Percentiles rank a stretch among this genome's conserved stretches.
phyloP scores from a whole-genome alignment of 345 rosid species.

The Bruguiera gymnorhiza region DNA sequence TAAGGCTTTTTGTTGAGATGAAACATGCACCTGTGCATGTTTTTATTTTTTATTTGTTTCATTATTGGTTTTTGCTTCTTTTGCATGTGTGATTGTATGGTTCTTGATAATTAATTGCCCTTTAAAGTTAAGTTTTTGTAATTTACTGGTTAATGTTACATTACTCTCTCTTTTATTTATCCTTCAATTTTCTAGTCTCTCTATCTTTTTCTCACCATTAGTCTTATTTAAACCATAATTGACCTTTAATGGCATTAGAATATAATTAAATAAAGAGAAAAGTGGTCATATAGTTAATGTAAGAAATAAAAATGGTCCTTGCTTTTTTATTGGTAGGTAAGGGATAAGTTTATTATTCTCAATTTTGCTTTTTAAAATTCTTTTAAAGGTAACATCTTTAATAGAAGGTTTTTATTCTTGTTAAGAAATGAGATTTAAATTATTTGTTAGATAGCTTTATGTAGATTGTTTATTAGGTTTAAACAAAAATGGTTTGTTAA shows the following conservation, averaged over 20 bases:
- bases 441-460: too few relatives aligned
- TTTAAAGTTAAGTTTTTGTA: slow-evolving; percentile 15
- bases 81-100: too few relatives aligned
- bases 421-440: too few relatives aligned
- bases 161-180: not conserved
- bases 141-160: slow-evolving; percentile 17
- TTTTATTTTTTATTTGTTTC: too few relatives aligned
- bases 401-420: too few relatives aligned
- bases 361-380: slow-evolving; percentile 24
- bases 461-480: too few relatives aligned
- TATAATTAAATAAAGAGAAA: slow-evolving; percentile 4
- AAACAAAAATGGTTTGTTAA: too few relatives aligned
- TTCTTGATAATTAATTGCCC: not conserved
- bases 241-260: not conserved
- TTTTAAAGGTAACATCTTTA: not conserved
- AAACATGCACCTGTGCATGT: too few relatives aligned
- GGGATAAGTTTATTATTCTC: slow-evolving; percentile 33
- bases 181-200: not conserved
- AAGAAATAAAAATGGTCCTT: slow-evolving; percentile 4
- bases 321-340: slow-evolving; percentile 29
- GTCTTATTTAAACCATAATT: not conserved
- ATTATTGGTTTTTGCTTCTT: too few relatives aligned
- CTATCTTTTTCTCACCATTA: not conserved
- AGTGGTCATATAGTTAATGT: slow-evolving; percentile 1
- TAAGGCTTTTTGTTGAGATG: too few relatives aligned